Evolutionary conservation across 805 yeast species (phyloP).

Genomic region (Sungouiella thailandica): DNA sequence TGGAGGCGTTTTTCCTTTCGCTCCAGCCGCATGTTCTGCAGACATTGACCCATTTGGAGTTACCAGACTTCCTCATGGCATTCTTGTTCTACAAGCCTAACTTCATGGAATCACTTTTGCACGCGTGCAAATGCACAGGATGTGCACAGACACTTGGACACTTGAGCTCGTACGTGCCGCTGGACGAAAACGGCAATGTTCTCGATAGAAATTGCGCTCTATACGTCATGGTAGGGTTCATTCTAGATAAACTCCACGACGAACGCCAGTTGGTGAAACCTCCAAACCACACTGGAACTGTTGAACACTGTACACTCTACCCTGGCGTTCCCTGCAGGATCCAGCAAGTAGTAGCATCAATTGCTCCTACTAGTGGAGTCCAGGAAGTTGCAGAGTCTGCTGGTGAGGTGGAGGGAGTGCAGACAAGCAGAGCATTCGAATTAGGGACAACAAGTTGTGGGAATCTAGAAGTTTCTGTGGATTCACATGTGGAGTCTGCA

Average conservation of each 20-base stretch:
- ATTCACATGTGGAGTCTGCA: too few relatives aligned
- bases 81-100: conserved; percentile 34
- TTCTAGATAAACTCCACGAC: conserved; percentile 29
- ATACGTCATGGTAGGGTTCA: conserved; percentile 28
- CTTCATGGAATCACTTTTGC: conserved; percentile 29
- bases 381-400: too few relatives aligned
- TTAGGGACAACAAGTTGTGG: too few relatives aligned
- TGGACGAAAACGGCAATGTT: conserved; percentile 11
- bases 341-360: not conserved
- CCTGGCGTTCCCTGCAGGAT: not conserved
- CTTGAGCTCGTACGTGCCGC: too few relatives aligned
- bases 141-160: conserved; percentile 27
- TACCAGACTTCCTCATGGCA: conserved; percentile 33
- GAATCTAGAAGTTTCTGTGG: too few relatives aligned
- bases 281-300: not conserved
- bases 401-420: too few relatives aligned
- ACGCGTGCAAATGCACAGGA: conserved; percentile 34
- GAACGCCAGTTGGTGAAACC: conserved; percentile 23
- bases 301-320: not conserved
- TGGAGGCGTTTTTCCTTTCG: conserved; percentile 32
- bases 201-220: conserved; percentile 24
- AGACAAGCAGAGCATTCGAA: too few relatives aligned
- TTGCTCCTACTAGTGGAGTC: not conserved
- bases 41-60: conserved; percentile 14
- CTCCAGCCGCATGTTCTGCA: conserved; percentile 12